Conservation (phyloP, 768 basidiomycete genomes). For the Amanita inopinata region DNA sequence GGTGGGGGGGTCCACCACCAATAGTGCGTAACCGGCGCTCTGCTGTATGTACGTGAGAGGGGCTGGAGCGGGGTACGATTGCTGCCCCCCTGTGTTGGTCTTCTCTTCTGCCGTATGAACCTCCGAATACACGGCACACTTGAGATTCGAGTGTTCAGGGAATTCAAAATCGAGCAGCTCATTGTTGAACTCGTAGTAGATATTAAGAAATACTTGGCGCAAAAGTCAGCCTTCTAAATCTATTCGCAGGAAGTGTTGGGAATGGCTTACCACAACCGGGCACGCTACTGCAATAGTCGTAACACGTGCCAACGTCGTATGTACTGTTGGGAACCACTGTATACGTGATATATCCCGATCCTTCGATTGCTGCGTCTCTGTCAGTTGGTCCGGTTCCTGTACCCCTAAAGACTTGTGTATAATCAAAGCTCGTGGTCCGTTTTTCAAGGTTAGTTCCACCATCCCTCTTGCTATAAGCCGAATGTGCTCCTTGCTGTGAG, state of each 20-base stretch:
- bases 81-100: conserved; percentile 34
- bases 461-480: too few species aligned
- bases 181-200: conserved; percentile 43
- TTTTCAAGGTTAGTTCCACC: too few species aligned
- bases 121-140: conserved; percentile 38
- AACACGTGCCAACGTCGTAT: conserved; percentile 34
- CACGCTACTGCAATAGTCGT: conserved; percentile 28
- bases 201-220: conserved; percentile 39
- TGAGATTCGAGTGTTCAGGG: conserved; percentile 32
- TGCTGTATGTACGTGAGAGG: conserved; percentile 33
- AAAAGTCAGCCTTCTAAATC: not conserved
- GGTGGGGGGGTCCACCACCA: conserved; percentile 26
- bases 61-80: conserved; percentile 24
- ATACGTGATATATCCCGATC: conserved; percentile 38
- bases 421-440: too few species aligned
- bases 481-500: too few species aligned
- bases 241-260: not conserved
- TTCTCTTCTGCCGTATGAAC: conserved; percentile 35
- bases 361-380: conserved; percentile 34
- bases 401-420: conserved; percentile 30
- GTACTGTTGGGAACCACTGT: conserved; percentile 28
- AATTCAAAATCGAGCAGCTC: conserved; percentile 13
- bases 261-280: conserved; percentile 28
- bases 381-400: conserved; percentile 24
- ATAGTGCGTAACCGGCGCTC: conserved; percentile 30